Evolutionary conservation across 2,329 filamentous ascomycete species (phyloP), one percentile per base, ranked within the genome.

Genomic region (Exophiala dermatitidis): DNA sequence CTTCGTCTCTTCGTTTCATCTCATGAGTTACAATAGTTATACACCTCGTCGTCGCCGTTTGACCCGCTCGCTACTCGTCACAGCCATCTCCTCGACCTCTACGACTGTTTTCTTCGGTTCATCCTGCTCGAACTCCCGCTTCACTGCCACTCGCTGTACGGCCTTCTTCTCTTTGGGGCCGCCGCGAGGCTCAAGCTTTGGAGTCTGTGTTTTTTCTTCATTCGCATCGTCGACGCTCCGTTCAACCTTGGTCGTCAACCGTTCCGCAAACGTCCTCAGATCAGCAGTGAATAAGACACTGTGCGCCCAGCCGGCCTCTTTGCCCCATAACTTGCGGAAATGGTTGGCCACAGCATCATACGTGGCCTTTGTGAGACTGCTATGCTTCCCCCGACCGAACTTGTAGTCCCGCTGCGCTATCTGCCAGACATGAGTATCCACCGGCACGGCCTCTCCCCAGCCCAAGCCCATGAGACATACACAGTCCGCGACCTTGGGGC

Each of bases 361-460:
- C 59, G 88, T 90, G 38, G 79, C 80, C 66, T 94, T 94, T 9
- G 86, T 96, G 58, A 98, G 77, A 44, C 88, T 91, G 65, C 90
- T 91, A 57, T 86, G 78, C 65, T 88, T 91, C 5, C 81, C 82
- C 63, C 84, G 88, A 4, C 88, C 88, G 64, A 98, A 95, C 54
- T 85, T 90, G 72, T 98, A 98, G 69, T 98, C 93, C 49, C 93
- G 79, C 68, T 94, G 88, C 0, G 93, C 94, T 65, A 98, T 97
- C 73, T 97, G 90, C 91, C 90, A 97, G 8, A 98, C 89, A 71
- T 98, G 94, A 1, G 94, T 98, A 69, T 98, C 93, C 32, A 98
- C 88, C 0, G 93, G 93, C 1, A 98, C 90, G 2, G 90, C 84
- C 70, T 97, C 91, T 32, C 86, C 86, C 91, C 94, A 98, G 30